Percentiles rank a stretch among this genome's conserved stretches.
phyloP scores from a whole-genome alignment of 2,329 filamentous ascomycete species.

The Trichoderma aggressivum region DNA sequence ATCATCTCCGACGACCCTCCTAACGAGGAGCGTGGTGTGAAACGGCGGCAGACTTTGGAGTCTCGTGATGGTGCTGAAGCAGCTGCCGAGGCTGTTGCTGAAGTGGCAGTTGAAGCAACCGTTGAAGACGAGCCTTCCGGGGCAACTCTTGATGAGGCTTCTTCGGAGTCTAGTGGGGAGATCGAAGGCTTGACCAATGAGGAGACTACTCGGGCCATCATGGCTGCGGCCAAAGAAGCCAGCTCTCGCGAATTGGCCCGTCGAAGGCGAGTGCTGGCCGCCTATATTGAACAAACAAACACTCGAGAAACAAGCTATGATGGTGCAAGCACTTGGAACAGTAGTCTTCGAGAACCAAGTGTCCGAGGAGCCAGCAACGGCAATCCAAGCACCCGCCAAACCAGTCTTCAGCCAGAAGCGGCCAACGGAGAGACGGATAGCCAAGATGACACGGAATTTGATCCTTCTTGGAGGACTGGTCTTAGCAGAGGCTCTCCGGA shows the following conservation, averaged over 20 bases:
- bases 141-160: background rate
- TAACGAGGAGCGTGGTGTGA: background rate
- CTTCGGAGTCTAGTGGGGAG: background rate
- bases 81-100: background rate
- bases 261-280: background rate
- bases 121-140: background rate
- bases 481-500: too few relatives aligned
- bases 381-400: background rate
- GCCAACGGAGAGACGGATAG: background rate
- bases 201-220: background rate
- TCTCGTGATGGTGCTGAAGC: background rate
- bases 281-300: background rate
- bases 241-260: background rate
- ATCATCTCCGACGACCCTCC: background rate
- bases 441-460: background rate
- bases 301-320: background rate
- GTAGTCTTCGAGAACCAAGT: background rate
- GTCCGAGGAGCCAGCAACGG: background rate
- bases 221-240: background rate
- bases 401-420: background rate
- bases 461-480: background rate
- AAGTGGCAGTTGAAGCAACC: background rate
- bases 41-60: background rate
- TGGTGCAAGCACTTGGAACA: background rate
- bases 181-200: background rate